Base-by-base conservation (phyloP, 768 basidiomycete species). In the Fomitopsis pulvina region DNA sequence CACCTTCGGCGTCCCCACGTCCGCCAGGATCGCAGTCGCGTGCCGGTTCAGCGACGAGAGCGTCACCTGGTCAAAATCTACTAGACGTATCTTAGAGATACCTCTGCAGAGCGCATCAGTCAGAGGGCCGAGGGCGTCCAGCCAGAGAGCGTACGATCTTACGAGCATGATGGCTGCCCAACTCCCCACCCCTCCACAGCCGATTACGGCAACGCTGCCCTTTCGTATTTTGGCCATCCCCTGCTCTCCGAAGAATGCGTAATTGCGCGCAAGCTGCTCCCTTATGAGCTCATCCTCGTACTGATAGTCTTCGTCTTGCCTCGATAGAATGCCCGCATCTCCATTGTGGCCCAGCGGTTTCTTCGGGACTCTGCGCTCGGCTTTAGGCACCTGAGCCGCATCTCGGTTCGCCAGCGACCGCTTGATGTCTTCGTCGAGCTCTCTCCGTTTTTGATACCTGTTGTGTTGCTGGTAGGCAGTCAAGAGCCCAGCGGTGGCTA, bases 1-100 rank as follows among this genome's bases (percentile, higher is more conserved):
- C 7, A 97, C 95, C 66, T 99, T 98, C 1, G 95, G 86, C 10
- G 83, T 92, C 20, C 93, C 95, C 37, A 99, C 96, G 60, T 97
- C 93, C 2, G 81, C 71, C n/a, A 89, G 75, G 2, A 76, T 76
- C 8, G 96, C 96, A 4, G 89, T 88, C 16, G 95, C 93, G 60
- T 97, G 95, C 41, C 95, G 78, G 65, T 99, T 98, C 32, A 99
- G 78, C 0, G 92, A 96, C 2, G 91, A 94, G 12, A 99, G 72
- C 0, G 94, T 93, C 55, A 97, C 94, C 56, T 94, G 83, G 78
- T 98, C 96, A 64, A 98, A 97, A 72, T 97, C 91, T 9, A 92
- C 71, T n/a, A 92, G 74, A 20, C 90, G 78, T 56, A 91, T 81
- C 50, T 77, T 81, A 22, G 83, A 78, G 20, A 92, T 74, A 24